Conservation (phyloP, 2,329 filamentous ascomycete species). For the Hypoxylon sp. region DNA sequence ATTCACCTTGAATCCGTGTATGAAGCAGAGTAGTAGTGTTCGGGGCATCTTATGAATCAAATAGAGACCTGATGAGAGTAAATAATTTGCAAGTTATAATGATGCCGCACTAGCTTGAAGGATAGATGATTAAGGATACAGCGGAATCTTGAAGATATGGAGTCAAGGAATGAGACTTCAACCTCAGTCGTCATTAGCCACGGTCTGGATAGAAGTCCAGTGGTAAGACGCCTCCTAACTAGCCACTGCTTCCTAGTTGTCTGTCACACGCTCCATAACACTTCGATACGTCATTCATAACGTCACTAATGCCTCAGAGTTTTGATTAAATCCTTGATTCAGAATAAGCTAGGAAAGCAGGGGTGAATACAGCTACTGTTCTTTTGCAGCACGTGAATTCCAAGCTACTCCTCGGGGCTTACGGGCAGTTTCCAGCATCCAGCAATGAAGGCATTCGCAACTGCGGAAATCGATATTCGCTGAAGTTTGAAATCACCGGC, state of each 20-base stretch:
- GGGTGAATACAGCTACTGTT: slow-evolving; percentile 1
- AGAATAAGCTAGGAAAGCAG: slow-evolving; percentile 1
- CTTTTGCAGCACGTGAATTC: neutral
- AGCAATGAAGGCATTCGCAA: slow-evolving; percentile 14
- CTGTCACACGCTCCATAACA: slow-evolving; percentile 41
- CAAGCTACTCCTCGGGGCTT: neutral
- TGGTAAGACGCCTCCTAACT: neutral
- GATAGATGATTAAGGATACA: neutral
- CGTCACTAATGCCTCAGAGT: slow-evolving; percentile 39
- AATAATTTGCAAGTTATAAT: neutral
- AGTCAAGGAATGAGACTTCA: neutral
- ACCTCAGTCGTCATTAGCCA: slow-evolving; percentile 6
- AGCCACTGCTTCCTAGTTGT: slow-evolving; percentile 6
- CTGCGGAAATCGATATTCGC: neutral
- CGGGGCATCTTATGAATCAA: slow-evolving; percentile 57
- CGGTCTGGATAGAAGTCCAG: neutral
- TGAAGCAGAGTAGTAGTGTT: slow-evolving; percentile 79
- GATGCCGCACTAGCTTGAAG: neutral
- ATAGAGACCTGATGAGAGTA: neutral
- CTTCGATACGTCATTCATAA: slow-evolving; percentile 46
- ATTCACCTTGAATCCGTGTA: slow-evolving; percentile 79
- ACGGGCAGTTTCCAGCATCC: neutral
- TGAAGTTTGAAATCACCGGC: neutral
- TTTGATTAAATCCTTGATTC: slow-evolving; percentile 19
- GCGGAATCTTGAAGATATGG: neutral